Percentiles rank a stretch among this genome's conserved stretches.
phyloP scores from a whole-genome alignment of 129 eudicot genomes.

The Tanacetum coccineum region DNA sequence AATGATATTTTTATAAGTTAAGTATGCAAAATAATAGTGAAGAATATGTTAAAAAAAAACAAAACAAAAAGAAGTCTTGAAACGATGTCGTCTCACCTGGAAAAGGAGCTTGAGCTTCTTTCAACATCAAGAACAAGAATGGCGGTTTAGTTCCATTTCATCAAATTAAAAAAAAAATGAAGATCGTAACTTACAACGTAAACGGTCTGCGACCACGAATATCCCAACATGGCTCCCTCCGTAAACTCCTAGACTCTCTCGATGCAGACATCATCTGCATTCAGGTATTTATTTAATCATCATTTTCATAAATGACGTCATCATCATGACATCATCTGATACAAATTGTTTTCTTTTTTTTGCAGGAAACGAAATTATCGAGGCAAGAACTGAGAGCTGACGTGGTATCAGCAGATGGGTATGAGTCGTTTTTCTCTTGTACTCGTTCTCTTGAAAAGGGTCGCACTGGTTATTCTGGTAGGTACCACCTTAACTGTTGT shows the following conservation, averaged over 20 bases:
- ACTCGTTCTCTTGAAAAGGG: slow-evolving; percentile 69
- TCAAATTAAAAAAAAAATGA: slow-evolving; percentile 35
- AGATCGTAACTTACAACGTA: slow-evolving; percentile 91
- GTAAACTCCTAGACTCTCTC: slow-evolving; percentile 74
- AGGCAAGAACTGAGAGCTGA: slow-evolving; percentile 81
- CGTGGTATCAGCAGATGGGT: slow-evolving; percentile 86
- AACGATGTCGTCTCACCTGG: no score
- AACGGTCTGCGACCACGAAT: slow-evolving; percentile 94
- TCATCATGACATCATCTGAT: no score
- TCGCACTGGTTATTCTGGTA: slow-evolving; percentile 92
- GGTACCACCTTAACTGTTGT: not conserved
- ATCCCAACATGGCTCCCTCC: slow-evolving; percentile 86
- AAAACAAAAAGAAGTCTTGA: no score
- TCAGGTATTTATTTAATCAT: slow-evolving; percentile 45
- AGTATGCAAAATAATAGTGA: no score
- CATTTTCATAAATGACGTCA: no score
- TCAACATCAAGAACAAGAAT: no score
- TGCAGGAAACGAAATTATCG: slow-evolving; percentile 77
- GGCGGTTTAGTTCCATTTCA: no score
- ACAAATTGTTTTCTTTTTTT: not conserved
- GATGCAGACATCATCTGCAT: slow-evolving; percentile 92
- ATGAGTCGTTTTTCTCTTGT: slow-evolving; percentile 94
- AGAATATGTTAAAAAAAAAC: no score
- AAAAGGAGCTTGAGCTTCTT: no score
- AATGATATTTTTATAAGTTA: no score